phyloP scores from a whole-genome alignment of 202 grass and related monocot species.

The Saccharum hybrid region DNA sequence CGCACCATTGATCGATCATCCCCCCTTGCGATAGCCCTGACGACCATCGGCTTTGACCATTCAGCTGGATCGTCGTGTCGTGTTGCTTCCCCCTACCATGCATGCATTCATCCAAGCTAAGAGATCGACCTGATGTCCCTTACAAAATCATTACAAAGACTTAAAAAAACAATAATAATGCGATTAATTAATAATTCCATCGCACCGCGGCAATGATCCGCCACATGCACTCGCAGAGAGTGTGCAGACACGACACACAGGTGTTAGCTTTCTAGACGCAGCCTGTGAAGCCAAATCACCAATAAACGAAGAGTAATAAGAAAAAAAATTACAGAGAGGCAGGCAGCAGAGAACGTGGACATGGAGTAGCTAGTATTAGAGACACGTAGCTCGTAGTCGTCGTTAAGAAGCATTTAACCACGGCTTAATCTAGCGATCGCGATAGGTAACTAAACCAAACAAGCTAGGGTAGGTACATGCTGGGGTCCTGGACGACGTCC shows the following conservation, averaged over 20 bases:
- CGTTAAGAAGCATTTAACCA: conserved; percentile 48
- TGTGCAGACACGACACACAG: conserved; percentile 18
- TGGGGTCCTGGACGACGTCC: conserved; percentile 52
- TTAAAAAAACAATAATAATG: background rate
- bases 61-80: no score
- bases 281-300: conserved; percentile 25
- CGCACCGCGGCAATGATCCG: conserved; percentile 4
- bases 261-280: conserved; percentile 52
- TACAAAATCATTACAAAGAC: no score
- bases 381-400: conserved; percentile 1
- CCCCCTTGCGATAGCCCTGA: no score
- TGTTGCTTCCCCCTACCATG: no score
- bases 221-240: background rate
- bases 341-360: background rate
- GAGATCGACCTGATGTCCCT: no score
- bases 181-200: background rate
- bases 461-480: conserved; percentile 57
- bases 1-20: no score
- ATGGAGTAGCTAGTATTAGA: background rate
- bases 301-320: background rate
- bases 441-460: conserved; percentile 25
- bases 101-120: no score
- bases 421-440: conserved; percentile 42
- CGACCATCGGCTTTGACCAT: no score
- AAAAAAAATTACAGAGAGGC: background rate